These are phyloP conservation scores for Piromyces finnis DNA, from an alignment of 192 early-diverging fungal genomes.

Conservation along the genomic window DNA sequence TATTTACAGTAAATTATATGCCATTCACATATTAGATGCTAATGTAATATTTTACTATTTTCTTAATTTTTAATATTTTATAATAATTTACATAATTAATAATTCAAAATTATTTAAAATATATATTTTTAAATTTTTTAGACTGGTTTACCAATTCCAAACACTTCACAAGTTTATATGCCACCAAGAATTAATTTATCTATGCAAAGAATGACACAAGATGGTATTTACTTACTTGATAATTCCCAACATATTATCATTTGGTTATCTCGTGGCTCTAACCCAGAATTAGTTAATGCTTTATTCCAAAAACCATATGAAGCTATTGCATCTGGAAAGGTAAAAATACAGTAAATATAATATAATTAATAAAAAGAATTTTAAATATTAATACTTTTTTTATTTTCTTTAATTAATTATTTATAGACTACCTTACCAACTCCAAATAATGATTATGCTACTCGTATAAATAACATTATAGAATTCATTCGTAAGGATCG, in stretches of 20 bases:
- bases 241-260: constrained; percentile 68
- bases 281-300: constrained; percentile 48
- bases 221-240: constrained; percentile 75
- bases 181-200: constrained; percentile 63
- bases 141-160: constrained; percentile 10
- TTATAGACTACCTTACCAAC: constrained; percentile 44
- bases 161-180: constrained; percentile 35
- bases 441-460: constrained; percentile 52
- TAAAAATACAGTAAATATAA: constrained; percentile 9
- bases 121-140: too few relatives aligned
- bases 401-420: constrained; percentile 1
- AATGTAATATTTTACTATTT: neutral
- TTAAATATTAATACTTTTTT: too few relatives aligned
- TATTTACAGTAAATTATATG: neutral
- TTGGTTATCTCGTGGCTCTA: constrained; percentile 69
- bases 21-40: constrained; percentile 28
- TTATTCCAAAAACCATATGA: constrained; percentile 69
- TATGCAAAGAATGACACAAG: constrained; percentile 66
- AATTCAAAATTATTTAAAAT: too few relatives aligned
- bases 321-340: constrained; percentile 57
- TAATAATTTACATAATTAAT: too few relatives aligned
- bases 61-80: too few relatives aligned
- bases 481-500: constrained; percentile 49
- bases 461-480: constrained; percentile 55
- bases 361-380: neutral